phyloP scores from a whole-genome alignment of 2,329 filamentous ascomycete species.

The Hyphodiscus sp. region DNA sequence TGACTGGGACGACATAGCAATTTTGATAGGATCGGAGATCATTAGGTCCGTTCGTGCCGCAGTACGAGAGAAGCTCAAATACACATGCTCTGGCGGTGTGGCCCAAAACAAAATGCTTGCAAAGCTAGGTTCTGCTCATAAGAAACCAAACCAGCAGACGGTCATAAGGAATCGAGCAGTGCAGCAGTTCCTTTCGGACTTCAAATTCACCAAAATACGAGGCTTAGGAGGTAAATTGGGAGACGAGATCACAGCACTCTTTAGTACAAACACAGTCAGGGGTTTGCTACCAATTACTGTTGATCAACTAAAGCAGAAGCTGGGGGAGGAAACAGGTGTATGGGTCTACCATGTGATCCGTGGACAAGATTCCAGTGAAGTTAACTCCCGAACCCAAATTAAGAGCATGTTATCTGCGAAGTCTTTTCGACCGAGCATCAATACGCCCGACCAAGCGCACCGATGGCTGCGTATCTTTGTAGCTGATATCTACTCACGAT shows the following conservation, averaged over 20 bases:
- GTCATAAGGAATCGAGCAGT: conserved; percentile 84
- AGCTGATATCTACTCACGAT: conserved; percentile 81
- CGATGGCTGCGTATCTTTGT: conserved; percentile 89
- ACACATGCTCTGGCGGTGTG: conserved; percentile 88
- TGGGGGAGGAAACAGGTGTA: conserved; percentile 76
- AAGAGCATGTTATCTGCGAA: conserved; percentile 98
- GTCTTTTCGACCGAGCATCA: conserved; percentile 82
- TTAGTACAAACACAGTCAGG: conserved; percentile 71
- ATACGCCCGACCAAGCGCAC: conserved; percentile 66
- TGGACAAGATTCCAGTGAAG: conserved; percentile 80
- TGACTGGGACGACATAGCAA: conserved; percentile 93
- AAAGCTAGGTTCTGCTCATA: conserved; percentile 84
- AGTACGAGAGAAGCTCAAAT: conserved; percentile 65
- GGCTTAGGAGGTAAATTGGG: conserved; percentile 95
- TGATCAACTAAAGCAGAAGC: conserved; percentile 67
- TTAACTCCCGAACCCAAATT: conserved; percentile 86
- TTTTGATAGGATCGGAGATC: conserved; percentile 83
- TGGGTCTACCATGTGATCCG: conserved; percentile 85
- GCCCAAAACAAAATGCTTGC: conserved; percentile 91
- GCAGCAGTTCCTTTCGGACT: conserved; percentile 68
- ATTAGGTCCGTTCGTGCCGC: conserved; percentile 66
- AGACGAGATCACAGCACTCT: conserved; percentile 74
- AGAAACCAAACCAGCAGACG: conserved; percentile 92
- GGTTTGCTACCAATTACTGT: conserved; percentile 68
- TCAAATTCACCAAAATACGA: conserved; percentile 92